These are phyloP conservation scores for Colletotrichum sp. DNA, from an alignment of 2,329 filamentous ascomycete species.

Conservation along the genomic window DNA sequence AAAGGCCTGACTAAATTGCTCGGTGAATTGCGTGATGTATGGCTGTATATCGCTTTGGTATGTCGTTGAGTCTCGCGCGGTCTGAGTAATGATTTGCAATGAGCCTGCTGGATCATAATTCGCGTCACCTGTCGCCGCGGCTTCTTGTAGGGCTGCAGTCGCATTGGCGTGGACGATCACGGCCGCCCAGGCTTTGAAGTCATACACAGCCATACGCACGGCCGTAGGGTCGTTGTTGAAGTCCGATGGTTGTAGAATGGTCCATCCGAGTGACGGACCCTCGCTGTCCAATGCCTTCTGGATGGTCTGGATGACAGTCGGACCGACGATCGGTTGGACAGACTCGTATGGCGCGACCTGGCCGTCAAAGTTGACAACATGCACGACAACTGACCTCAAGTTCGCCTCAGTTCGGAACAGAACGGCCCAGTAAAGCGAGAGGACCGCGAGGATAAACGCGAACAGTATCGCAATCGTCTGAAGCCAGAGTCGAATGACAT, in stretches of 20 bases:
- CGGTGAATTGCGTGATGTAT: conserved; percentile 50
- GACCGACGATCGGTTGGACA: conserved; percentile 59
- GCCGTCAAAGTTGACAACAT: conserved; percentile 69
- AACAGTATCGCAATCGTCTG: conserved; percentile 47
- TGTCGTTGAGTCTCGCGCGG: conserved; percentile 61
- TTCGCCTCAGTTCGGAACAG: conserved; percentile 57
- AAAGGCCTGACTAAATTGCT: conserved; percentile 50
- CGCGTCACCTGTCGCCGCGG: conserved; percentile 57
- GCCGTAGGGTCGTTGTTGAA: conserved; percentile 61
- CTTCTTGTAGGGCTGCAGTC: conserved; percentile 59
- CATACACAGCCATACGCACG: conserved; percentile 63
- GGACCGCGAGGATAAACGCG: conserved; percentile 57
- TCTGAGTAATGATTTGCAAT: conserved; percentile 59
- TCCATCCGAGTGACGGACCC: conserved; percentile 53
- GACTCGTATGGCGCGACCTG: conserved; percentile 54
- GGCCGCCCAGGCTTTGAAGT: conserved; percentile 64
- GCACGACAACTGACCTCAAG: conserved; percentile 52
- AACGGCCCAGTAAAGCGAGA: conserved; percentile 67
- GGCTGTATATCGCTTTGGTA: conserved; percentile 59
- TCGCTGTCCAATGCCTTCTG: conserved; percentile 44
- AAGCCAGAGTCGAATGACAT: conserved; percentile 29
- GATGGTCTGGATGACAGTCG: conserved; percentile 50
- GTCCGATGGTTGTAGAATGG: conserved; percentile 47
- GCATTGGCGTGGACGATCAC: conserved; percentile 69
- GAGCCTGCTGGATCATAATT: conserved; percentile 66